A percentile compares a stretch with the other conserved stretches of the same genome.
phyloP scores from a whole-genome alignment of 148 eudicot genomes.

The Diospyros lotus region DNA sequence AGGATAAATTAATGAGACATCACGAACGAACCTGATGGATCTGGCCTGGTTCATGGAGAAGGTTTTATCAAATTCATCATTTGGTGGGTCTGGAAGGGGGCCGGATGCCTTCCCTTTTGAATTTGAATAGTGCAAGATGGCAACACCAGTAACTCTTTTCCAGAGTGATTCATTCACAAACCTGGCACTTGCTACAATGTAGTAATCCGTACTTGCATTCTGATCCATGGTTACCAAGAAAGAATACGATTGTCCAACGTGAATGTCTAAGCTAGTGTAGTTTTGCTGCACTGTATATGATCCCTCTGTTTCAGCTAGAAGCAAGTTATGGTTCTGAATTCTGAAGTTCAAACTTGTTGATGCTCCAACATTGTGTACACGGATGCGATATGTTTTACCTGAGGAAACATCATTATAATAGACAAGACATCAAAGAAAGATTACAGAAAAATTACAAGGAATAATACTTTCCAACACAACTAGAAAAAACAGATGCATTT shows the following conservation, averaged over 20 bases:
- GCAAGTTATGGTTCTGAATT: conserved; percentile 64
- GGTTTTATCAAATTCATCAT: conserved; percentile 84
- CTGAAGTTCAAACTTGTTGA: conserved; percentile 91
- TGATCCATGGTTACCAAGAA: conserved; percentile 71
- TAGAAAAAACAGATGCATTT: too few species aligned
- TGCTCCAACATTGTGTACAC: conserved; percentile 80
- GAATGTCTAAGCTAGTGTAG: conserved; percentile 92
- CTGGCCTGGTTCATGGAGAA: conserved; percentile 98
- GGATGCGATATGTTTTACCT: conserved; percentile 79
- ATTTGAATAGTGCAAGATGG: conserved; percentile 70
- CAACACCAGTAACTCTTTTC: conserved; percentile 93
- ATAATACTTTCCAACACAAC: too few species aligned
- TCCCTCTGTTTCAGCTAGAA: conserved; percentile 79
- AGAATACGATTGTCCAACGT: conserved; percentile 60
- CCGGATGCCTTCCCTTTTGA: conserved; percentile 94
- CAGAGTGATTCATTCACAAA: conserved; percentile 74
- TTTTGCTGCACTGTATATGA: conserved; percentile 95
- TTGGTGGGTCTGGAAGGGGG: conserved; percentile 90
- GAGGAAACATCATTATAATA: conserved; percentile 18
- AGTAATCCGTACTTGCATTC: conserved; percentile 94
- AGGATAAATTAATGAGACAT: not conserved
- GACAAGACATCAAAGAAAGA: not conserved
- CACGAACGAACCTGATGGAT: conserved; percentile 74
- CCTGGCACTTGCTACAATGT: conserved; percentile 91
- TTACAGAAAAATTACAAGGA: not conserved